phyloP scores from a whole-genome alignment of 768 basidiomycete species.

The Aureoboletus auriporus region DNA sequence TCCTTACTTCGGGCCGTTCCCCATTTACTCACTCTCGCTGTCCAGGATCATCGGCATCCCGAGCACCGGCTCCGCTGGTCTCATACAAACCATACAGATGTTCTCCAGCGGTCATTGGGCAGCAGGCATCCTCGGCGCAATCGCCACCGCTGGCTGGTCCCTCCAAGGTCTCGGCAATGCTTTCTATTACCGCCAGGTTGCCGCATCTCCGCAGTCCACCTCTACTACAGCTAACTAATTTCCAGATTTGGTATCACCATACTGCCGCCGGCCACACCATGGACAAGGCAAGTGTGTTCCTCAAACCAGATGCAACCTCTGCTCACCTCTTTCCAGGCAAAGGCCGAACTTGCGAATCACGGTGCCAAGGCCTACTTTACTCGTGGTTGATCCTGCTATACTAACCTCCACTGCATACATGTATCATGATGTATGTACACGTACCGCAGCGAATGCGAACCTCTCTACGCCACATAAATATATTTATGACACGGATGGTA shows the following conservation, averaged over 20 bases:
- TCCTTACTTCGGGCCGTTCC: not conserved
- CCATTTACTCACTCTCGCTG: slow-evolving; percentile 22
- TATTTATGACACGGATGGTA: too few relatives aligned
- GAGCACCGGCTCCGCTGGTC: slow-evolving; percentile 91
- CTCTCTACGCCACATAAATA: too few relatives aligned
- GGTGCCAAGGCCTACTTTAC: slow-evolving; percentile 89
- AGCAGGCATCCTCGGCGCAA: slow-evolving; percentile 74
- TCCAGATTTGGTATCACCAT: slow-evolving; percentile 73
- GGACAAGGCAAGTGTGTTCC: slow-evolving; percentile 57
- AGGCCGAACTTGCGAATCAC: slow-evolving; percentile 75
- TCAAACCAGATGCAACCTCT: not conserved
- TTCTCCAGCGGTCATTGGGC: slow-evolving; percentile 68
- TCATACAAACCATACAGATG: slow-evolving; percentile 88
- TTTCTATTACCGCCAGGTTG: slow-evolving; percentile 76
- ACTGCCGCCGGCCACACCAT: slow-evolving; percentile 83
- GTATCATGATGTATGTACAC: slow-evolving; percentile 12
- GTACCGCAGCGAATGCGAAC: not conserved
- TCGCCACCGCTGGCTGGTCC: slow-evolving; percentile 85
- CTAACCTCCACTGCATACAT: slow-evolving; percentile 13
- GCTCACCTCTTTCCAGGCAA: slow-evolving; percentile 52
- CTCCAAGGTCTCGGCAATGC: slow-evolving; percentile 81
- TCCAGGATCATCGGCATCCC: slow-evolving; percentile 91
- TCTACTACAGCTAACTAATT: slow-evolving; percentile 4
- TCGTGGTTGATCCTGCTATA: slow-evolving; percentile 50
- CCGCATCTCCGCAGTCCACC: slow-evolving; percentile 12